These are phyloP conservation scores for Trypanosoma lewisi DNA, from an alignment of 208 protist species.

Conservation along the genomic window DNA sequence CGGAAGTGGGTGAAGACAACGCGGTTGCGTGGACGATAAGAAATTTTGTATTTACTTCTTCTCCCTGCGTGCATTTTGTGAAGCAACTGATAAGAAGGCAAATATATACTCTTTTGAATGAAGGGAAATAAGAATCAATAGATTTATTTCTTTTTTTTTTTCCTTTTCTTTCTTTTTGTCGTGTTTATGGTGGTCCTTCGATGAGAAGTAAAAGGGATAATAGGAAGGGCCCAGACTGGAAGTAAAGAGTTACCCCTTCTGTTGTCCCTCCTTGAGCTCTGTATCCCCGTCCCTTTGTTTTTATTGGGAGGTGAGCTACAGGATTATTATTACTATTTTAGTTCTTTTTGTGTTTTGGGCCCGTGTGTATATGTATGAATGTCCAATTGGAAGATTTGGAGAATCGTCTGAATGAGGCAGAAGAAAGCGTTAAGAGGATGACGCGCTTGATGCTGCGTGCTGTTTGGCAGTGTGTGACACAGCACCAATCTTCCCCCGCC, in stretches of 20 bases:
- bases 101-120: background rate
- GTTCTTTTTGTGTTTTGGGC: constrained; percentile 8
- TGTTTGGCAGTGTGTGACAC: constrained; percentile 58
- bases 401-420: constrained; percentile 32
- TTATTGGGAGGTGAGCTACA: too few relatives aligned
- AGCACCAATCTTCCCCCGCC: constrained; percentile 15
- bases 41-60: too few relatives aligned
- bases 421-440: constrained; percentile 38
- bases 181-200: background rate
- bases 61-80: too few relatives aligned
- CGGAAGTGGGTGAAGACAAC: too few relatives aligned
- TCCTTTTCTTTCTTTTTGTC: background rate
- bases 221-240: too few relatives aligned
- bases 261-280: too few relatives aligned
- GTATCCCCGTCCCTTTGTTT: too few relatives aligned
- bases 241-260: too few relatives aligned
- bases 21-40: too few relatives aligned
- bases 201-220: background rate
- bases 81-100: too few relatives aligned
- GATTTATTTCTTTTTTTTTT: too few relatives aligned
- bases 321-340: constrained; percentile 9
- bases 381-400: constrained; percentile 25
- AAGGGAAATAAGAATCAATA: background rate
- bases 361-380: constrained; percentile 20
- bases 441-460: constrained; percentile 51